These are phyloP conservation scores for Talaromyces sp. DNA, from an alignment of 2,329 filamentous ascomycete species.

Conservation along the genomic window DNA sequence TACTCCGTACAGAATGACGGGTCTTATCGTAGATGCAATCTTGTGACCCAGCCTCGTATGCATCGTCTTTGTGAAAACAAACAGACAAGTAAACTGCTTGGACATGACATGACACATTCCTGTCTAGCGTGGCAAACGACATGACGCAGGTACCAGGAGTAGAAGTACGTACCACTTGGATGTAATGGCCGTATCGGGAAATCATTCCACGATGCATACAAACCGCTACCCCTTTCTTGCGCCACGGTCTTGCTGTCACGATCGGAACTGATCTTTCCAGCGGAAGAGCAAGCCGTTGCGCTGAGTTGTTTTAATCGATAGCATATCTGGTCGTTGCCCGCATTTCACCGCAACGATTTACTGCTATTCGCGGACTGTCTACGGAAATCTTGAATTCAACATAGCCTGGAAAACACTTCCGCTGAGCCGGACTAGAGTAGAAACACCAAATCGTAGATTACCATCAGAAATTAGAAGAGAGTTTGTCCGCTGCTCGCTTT, in stretches of 20 bases:
- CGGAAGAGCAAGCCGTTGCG: neutral
- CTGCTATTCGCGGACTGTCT: neutral
- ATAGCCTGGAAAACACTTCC: neutral
- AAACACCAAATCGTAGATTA: neutral
- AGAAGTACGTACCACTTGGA: neutral
- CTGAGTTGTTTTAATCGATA: neutral
- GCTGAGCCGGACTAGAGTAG: neutral
- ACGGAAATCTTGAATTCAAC: neutral
- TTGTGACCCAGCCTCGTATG: neutral
- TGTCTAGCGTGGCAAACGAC: constrained; percentile 4
- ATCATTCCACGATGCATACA: neutral
- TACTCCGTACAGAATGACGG: neutral
- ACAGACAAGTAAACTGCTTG: neutral
- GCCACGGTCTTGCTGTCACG: neutral
- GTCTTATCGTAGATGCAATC: neutral
- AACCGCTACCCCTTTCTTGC: neutral
- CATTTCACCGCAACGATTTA: neutral
- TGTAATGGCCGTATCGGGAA: neutral
- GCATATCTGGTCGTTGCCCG: neutral
- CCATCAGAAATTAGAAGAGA: neutral
- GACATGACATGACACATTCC: neutral
- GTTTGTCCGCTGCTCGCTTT: no score
- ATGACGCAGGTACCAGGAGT: neutral
- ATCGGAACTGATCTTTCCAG: neutral
- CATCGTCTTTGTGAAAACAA: neutral